A percentile compares a stretch with the other conserved stretches of the same genome.
These are phyloP conservation scores for Lachnellula occidentalis DNA, from an alignment of 2,329 filamentous ascomycete species.

Conservation along the genomic window DNA sequence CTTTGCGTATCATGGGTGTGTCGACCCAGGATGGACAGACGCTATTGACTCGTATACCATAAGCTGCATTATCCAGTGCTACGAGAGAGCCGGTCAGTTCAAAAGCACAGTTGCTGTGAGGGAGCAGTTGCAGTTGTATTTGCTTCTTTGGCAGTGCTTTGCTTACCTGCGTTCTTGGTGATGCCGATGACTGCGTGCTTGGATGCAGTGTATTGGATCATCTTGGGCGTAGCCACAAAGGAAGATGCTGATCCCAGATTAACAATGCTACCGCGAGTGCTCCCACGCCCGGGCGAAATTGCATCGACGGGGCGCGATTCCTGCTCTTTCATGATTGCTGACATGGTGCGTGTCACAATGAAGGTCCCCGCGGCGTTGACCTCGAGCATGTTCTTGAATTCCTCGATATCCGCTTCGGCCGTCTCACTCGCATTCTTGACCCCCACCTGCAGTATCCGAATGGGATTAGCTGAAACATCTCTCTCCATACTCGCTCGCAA, in stretches of 20 bases:
- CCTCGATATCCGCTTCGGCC: slow-evolving; percentile 3
- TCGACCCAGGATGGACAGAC: slow-evolving; percentile 14
- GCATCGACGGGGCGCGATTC: not conserved
- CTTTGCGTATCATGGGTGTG: slow-evolving; percentile 8
- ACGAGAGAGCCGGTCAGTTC: not conserved
- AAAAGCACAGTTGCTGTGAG: not conserved
- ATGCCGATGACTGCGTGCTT: slow-evolving; percentile 12
- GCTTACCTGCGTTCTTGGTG: slow-evolving; percentile 7
- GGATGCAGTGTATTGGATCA: slow-evolving; percentile 9
- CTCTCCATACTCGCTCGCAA: not conserved
- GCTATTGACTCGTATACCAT: slow-evolving; percentile 13
- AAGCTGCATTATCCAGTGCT: slow-evolving; percentile 11
- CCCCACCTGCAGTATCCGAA: not conserved
- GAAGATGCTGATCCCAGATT: slow-evolving; percentile 9
- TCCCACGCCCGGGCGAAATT: not conserved
- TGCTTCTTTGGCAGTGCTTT: no score
- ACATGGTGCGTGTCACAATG: not conserved
- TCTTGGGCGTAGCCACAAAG: slow-evolving; percentile 4
- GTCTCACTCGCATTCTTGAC: not conserved
- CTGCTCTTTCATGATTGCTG: slow-evolving; percentile 4
- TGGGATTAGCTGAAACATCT: not conserved
- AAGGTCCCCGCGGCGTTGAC: slow-evolving; percentile 8
- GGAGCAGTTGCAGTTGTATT: not conserved
- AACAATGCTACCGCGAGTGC: slow-evolving; percentile 6
- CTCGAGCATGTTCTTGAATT: slow-evolving; percentile 6